Evolutionary conservation across 2,329 filamentous ascomycete species (phyloP).

Genomic region (Fusarium concolor): DNA sequence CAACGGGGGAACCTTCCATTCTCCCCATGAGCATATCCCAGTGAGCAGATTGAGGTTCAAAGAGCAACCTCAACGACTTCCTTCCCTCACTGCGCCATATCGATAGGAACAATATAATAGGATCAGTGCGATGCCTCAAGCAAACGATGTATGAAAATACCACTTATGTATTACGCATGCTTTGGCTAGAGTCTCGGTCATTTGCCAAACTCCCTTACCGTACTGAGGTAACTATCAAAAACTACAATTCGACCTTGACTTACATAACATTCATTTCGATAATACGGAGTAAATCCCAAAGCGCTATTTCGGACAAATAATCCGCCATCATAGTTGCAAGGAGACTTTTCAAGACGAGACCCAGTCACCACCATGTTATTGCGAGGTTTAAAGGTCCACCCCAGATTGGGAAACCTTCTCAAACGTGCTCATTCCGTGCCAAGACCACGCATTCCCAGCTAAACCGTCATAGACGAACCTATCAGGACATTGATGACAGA

Average conservation of each 20-base stretch:
- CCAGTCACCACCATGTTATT: neutral
- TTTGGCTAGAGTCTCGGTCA: no score
- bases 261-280: neutral
- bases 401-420: slow-evolving; percentile 13
- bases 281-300: neutral
- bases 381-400: neutral
- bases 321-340: neutral
- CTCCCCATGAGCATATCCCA: slow-evolving; percentile 1
- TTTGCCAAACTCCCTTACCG: no score
- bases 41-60: neutral
- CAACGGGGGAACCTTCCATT: neutral
- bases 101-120: no score
- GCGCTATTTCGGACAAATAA: neutral
- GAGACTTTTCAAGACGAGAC: neutral
- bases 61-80: no score
- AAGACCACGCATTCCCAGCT: slow-evolving; percentile 1
- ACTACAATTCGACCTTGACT: no score
- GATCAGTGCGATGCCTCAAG: no score
- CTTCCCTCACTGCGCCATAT: no score
- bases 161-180: no score
- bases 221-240: no score
- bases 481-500: neutral
- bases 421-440: slow-evolving; percentile 20
- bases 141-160: no score
- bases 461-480: neutral